Evolutionary conservation across 345 rosid genomes (phyloP).

Genomic region (Jatropha curcas): DNA sequence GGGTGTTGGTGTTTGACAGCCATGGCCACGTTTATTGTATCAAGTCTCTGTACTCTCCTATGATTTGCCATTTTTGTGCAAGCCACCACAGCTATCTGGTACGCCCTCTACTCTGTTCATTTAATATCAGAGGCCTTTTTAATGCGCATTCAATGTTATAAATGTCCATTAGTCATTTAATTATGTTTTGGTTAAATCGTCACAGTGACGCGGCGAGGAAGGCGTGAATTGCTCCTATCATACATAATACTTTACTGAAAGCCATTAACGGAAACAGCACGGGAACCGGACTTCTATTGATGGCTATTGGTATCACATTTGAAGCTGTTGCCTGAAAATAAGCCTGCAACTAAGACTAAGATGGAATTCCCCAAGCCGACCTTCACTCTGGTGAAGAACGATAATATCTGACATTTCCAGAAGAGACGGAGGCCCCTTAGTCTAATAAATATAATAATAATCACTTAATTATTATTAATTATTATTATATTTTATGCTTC

Average conservation of each 20-base stretch:
- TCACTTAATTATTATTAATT: too few relatives aligned
- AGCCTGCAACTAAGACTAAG: constrained; percentile 13
- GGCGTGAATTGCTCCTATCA: constrained; percentile 65
- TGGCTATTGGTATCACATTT: constrained; percentile 74
- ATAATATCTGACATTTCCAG: too few relatives aligned
- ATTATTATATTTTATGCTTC: too few relatives aligned
- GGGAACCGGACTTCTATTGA: constrained; percentile 68
- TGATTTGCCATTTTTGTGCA: constrained; percentile 86
- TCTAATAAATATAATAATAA: too few relatives aligned
- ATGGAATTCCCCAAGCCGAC: too few relatives aligned
- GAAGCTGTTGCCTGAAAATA: constrained; percentile 50
- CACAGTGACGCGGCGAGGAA: constrained; percentile 63
- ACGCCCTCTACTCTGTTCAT: constrained; percentile 12
- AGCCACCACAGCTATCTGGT: constrained; percentile 98
- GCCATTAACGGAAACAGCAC: constrained; percentile 78
- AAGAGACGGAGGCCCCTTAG: too few relatives aligned
- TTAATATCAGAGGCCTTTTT: not conserved
- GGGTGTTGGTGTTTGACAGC: constrained; percentile 85
- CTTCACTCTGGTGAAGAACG: constrained; percentile 10
- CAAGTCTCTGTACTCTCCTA: constrained; percentile 90
- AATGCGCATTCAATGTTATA: not conserved
- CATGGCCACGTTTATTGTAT: constrained; percentile 88
- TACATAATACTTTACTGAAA: constrained; percentile 90
- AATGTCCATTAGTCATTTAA: not conserved
- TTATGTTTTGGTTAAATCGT: not conserved